These are phyloP conservation scores for Curvularia hawaiiensis DNA, from an alignment of 2,329 filamentous ascomycete genomes.

Conservation along the genomic window DNA sequence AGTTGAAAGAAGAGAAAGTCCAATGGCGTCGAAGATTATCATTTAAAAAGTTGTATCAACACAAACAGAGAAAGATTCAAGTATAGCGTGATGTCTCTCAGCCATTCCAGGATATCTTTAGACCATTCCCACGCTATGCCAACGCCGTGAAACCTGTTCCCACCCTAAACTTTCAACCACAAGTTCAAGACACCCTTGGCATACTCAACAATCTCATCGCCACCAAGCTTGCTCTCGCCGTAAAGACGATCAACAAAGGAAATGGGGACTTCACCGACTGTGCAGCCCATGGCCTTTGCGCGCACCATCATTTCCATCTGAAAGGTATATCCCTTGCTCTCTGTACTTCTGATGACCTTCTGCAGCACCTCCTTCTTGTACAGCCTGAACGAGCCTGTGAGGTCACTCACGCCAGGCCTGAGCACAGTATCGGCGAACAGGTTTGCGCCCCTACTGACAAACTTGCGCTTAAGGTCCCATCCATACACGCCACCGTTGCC, in stretches of 20 bases:
- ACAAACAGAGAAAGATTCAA: constrained; percentile 10
- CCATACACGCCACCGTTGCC: constrained; percentile 86
- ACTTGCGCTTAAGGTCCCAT: constrained; percentile 84
- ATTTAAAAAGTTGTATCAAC: constrained; percentile 18
- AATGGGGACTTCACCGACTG: constrained; percentile 94
- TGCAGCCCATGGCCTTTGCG: constrained; percentile 93
- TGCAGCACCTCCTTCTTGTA: constrained; percentile 92
- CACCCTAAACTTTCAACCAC: constrained; percentile 55
- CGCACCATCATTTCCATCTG: constrained; percentile 99
- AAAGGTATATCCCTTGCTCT: constrained; percentile 98
- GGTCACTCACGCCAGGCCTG: constrained; percentile 89
- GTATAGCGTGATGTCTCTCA: background rate
- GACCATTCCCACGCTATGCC: constrained; percentile 29
- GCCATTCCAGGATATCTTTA: constrained; percentile 9
- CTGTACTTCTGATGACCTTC: constrained; percentile 86
- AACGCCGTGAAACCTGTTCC: constrained; percentile 28
- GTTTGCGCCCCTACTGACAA: constrained; percentile 87
- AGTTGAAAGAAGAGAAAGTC: background rate
- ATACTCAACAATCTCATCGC: constrained; percentile 96
- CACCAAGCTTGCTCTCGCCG: constrained; percentile 92
- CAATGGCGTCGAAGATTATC: constrained; percentile 9
- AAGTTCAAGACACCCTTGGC: constrained; percentile 66
- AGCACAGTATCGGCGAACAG: constrained; percentile 94
- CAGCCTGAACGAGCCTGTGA: constrained; percentile 92
- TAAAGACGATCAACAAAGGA: constrained; percentile 91